These are phyloP conservation scores for Trichocladium uniseriatum DNA, from an alignment of 495 filamentous ascomycete genomes.

Conservation along the genomic window DNA sequence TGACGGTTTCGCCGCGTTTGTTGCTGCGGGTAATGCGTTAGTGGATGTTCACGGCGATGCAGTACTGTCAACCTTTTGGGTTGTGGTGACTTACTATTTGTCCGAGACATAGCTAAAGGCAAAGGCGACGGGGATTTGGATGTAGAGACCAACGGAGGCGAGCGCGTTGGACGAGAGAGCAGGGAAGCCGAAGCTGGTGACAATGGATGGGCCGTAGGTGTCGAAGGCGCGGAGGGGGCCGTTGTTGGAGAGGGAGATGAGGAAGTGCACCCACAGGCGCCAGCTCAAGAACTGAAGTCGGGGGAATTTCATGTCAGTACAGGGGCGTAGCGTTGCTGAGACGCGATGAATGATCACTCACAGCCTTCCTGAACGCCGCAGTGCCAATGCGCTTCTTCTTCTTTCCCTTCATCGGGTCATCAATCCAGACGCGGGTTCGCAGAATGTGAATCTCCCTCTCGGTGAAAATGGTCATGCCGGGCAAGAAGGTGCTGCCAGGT, in stretches of 20 bases:
- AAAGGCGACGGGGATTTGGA: conserved; percentile 37
- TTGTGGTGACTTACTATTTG: conserved; percentile 25
- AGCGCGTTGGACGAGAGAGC: conserved; percentile 42
- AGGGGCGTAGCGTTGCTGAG: no score
- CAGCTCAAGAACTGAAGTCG: conserved; percentile 30
- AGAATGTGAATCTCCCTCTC: conserved; percentile 33
- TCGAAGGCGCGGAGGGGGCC: conserved; percentile 34
- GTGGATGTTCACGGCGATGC: background rate
- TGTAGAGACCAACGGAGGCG: conserved; percentile 38
- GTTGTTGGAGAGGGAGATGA: conserved; percentile 36
- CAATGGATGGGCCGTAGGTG: conserved; percentile 36
- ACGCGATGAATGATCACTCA: no score
- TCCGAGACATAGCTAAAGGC: conserved; percentile 36
- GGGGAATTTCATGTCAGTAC: no score
- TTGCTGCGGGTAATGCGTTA: conserved; percentile 10
- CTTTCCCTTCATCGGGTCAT: conserved; percentile 32
- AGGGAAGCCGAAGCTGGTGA: conserved; percentile 39
- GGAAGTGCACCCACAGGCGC: conserved; percentile 33
- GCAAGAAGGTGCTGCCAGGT: conserved; percentile 24
- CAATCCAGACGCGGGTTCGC: conserved; percentile 27
- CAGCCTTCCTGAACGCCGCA: conserved; percentile 19
- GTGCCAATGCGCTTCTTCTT: conserved; percentile 22
- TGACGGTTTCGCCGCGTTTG: conserved; percentile 25
- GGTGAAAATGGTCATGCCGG: conserved; percentile 28
- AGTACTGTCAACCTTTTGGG: no score